These are phyloP conservation scores for Leishmania braziliensis DNA, from an alignment of 208 protist genomes.

Conservation along the genomic window DNA sequence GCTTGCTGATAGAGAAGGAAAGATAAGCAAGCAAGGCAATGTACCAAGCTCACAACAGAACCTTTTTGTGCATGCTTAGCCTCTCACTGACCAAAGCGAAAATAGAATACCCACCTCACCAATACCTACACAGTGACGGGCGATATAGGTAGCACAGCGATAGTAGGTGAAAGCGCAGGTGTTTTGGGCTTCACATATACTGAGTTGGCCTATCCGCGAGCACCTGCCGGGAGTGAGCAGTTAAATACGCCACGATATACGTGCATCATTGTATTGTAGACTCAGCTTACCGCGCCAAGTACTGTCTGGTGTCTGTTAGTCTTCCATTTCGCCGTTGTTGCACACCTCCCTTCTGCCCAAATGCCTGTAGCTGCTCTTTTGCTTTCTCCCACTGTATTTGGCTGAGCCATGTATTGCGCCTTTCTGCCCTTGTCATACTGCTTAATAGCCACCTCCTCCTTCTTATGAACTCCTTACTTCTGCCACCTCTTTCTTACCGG, in stretches of 20 bases:
- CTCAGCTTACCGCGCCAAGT: not conserved
- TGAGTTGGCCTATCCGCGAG: not conserved
- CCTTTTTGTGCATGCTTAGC: not conserved
- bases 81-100: not conserved
- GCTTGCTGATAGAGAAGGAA: not conserved
- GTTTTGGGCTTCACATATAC: not conserved
- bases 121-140: not conserved
- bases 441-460: not conserved
- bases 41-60: not conserved
- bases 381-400: not conserved
- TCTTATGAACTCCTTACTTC: not conserved
- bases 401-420: not conserved
- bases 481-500: not conserved
- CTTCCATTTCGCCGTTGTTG: not conserved
- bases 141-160: not conserved
- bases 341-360: not conserved
- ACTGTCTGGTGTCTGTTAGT: not conserved
- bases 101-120: not conserved
- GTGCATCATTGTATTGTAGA: not conserved
- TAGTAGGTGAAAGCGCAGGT: not conserved
- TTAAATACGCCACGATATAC: not conserved
- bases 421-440: not conserved
- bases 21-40: not conserved
- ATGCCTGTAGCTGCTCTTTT: not conserved
- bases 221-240: not conserved